Evolutionary conservation across 75 land plant genomes (phyloP), one percentile per base, ranked within the genome.

Genomic region (Pinus taeda): DNA sequence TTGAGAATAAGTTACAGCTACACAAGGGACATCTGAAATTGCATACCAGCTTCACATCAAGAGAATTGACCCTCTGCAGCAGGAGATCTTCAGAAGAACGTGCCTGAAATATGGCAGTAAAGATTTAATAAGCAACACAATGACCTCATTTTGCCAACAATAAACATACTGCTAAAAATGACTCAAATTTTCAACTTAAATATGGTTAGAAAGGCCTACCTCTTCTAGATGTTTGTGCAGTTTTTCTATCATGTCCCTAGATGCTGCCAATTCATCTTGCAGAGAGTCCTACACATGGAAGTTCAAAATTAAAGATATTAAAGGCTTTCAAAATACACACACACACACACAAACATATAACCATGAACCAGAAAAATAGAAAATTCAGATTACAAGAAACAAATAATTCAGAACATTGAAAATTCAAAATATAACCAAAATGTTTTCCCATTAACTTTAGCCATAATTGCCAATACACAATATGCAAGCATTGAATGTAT

Each of bases 11-110:
- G 26, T 13, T 37, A 57, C 33, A 53, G 71, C 21, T 77, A 30
- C 3, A 17, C 76, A 63, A 49, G 55, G 9, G 11, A 8, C 9
- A 73, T 75, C 20, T 59, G 24, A 15, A 29, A 64, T 64, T 15
- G 13, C 78, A 80, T 66, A 91, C 93, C 61, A 73, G 82, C 66
- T 83, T 80, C 74, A 78, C 80, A 74, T 91, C 87, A 83, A 88
- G 71, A 64, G 76, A 72, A 37, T 39, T 60, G 29, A 86, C 83
- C 18, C 73, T 81, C 79, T 77, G 79, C 84, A 79, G 81, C 21
- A 91, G 60, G 78, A 86, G 87, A 20, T 78, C 79, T 83, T 91
- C 91, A 57, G 88, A 86, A 72, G 87, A 81, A 69, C 85, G 75
- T 55, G 91, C 87, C 93, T 91, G 58, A 45, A 76, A 77, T 7